Evolutionary conservation across 495 filamentous ascomycete genomes (phyloP).

Genomic region (Neurospora pannonica): DNA sequence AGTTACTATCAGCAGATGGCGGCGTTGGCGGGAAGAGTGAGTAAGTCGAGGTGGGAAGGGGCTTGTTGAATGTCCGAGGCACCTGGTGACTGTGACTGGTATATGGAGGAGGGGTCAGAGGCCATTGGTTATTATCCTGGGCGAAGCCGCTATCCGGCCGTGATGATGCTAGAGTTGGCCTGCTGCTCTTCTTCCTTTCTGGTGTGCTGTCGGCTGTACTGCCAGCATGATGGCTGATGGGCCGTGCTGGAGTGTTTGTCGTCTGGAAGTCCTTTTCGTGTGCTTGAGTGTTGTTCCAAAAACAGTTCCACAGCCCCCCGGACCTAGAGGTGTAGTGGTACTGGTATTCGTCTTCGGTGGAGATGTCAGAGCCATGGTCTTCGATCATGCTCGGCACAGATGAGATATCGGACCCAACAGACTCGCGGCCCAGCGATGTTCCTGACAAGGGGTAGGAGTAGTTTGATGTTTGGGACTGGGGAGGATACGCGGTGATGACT

Average conservation of each 20-base stretch:
- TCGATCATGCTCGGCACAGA: conserved; percentile 21
- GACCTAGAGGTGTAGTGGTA: conserved; percentile 1
- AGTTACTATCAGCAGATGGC: background rate
- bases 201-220: background rate
- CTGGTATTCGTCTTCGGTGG: conserved; percentile 20
- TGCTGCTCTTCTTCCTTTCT: background rate
- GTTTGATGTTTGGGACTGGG: background rate
- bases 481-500: background rate
- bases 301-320: conserved; percentile 16
- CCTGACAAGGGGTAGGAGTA: background rate
- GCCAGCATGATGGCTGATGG: background rate
- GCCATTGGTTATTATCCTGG: background rate
- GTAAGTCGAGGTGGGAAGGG: conserved; percentile 10
- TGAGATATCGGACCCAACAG: conserved; percentile 13
- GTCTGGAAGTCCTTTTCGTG: background rate
- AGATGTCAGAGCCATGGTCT: conserved; percentile 21
- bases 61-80: conserved; percentile 3
- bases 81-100: conserved; percentile 2
- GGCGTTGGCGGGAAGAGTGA: conserved; percentile 18
- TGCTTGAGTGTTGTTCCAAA: conserved; percentile 5
- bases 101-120: background rate
- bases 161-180: background rate
- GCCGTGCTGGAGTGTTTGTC: conserved; percentile 4
- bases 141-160: background rate
- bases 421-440: conserved; percentile 6